Percentiles rank a stretch among this genome's conserved stretches.
Evolutionary conservation across 495 filamentous ascomycete genomes (phyloP).

Genomic region (Aspergillus panamensis): DNA sequence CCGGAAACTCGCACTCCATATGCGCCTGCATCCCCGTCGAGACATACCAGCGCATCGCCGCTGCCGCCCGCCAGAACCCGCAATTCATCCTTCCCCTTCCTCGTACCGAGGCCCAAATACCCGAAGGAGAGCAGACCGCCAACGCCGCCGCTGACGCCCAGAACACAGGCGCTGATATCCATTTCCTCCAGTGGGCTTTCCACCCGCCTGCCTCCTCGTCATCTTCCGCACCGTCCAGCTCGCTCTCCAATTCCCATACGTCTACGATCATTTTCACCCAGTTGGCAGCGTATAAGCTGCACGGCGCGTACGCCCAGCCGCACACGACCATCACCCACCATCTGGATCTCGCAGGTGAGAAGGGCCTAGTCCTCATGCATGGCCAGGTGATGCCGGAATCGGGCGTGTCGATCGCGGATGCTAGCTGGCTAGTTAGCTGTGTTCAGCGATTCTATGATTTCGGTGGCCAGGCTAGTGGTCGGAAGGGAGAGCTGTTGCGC

Average conservation of each 20-base stretch:
- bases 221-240: conserved; percentile 60
- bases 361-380: conserved; percentile 79
- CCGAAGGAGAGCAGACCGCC: conserved; percentile 31
- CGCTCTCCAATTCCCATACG: conserved; percentile 49
- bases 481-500: conserved; percentile 65
- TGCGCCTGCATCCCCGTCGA: conserved; percentile 73
- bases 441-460: conserved; percentile 91
- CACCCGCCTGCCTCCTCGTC: conserved; percentile 81
- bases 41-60: conserved; percentile 65
- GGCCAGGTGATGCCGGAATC: conserved; percentile 72
- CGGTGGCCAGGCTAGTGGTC: conserved; percentile 49
- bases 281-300: conserved; percentile 84
- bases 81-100: conserved; percentile 91
- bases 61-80: conserved; percentile 67
- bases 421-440: conserved; percentile 85
- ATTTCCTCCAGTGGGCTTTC: conserved; percentile 65
- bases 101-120: conserved; percentile 39
- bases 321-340: conserved; percentile 94
- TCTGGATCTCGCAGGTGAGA: conserved; percentile 65
- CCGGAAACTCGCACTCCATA: conserved; percentile 62
- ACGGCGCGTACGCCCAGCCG: conserved; percentile 82
- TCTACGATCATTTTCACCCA: conserved; percentile 89
- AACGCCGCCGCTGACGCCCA: conserved; percentile 24
- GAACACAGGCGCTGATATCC: conserved; percentile 40
- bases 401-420: conserved; percentile 75